phyloP scores from a whole-genome alignment of 148 eudicot species.

The Limonium bicolor region DNA sequence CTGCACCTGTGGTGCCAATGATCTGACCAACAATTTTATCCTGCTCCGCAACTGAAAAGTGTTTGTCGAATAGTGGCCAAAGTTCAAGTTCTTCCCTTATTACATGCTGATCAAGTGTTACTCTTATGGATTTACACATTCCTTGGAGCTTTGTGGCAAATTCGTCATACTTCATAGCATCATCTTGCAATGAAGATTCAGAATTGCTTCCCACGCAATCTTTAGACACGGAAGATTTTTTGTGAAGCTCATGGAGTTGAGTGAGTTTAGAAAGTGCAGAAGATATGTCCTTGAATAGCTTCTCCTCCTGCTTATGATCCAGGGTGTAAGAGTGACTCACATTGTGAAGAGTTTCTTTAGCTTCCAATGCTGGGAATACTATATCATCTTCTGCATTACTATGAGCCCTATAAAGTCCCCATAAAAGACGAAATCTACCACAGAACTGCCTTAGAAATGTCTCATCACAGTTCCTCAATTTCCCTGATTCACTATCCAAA shows the following conservation, averaged over 20 bases:
- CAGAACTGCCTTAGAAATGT: slow-evolving; percentile 68
- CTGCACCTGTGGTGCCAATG: slow-evolving; percentile 98
- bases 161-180: slow-evolving; percentile 46
- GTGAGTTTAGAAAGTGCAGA: slow-evolving; percentile 60
- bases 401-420: slow-evolving; percentile 94
- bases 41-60: slow-evolving; percentile 89
- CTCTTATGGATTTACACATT: slow-evolving; percentile 93
- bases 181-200: slow-evolving; percentile 18
- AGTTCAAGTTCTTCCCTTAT: slow-evolving; percentile 91
- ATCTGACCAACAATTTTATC: slow-evolving; percentile 90
- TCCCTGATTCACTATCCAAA: slow-evolving; percentile 87
- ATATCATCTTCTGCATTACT: slow-evolving; percentile 98
- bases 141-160: slow-evolving; percentile 85
- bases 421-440: slow-evolving; percentile 81
- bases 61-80: slow-evolving; percentile 89
- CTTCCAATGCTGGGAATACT: slow-evolving; percentile 90
- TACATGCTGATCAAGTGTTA: slow-evolving; percentile 88
- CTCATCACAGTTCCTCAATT: slow-evolving; percentile 57
- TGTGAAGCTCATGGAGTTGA: slow-evolving; percentile 34
- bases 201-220: slow-evolving; percentile 14
- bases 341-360: slow-evolving; percentile 87
- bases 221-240: slow-evolving; percentile 10
- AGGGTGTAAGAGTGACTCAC: slow-evolving; percentile 98
- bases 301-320: slow-evolving; percentile 95
- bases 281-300: slow-evolving; percentile 83